phyloP scores from a whole-genome alignment of 202 grass and related monocot species.

The Zizania palustris region DNA sequence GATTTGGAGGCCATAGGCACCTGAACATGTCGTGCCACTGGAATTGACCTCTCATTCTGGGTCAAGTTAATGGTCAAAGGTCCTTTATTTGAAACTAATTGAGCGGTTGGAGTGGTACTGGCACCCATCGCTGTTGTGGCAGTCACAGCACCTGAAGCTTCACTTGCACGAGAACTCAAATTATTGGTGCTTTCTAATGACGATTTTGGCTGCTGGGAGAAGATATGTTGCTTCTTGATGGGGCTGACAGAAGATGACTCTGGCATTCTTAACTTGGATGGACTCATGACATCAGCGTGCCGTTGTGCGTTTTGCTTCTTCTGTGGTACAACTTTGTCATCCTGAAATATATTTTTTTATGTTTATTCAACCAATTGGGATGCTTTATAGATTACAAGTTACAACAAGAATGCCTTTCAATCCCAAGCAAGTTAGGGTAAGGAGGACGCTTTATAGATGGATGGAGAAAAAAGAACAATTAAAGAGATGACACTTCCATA shows the following conservation, averaged over 20 bases:
- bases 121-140: constrained; percentile 25
- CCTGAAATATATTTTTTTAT: constrained; percentile 54
- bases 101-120: constrained; percentile 9
- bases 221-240: constrained; percentile 51
- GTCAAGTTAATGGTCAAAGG: constrained; percentile 23
- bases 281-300: constrained; percentile 50
- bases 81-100: constrained; percentile 55
- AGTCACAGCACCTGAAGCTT: constrained; percentile 47
- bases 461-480: neutral
- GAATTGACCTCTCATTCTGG: constrained; percentile 48
- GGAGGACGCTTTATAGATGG: neutral
- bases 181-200: constrained; percentile 40
- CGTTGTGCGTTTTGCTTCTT: constrained; percentile 62
- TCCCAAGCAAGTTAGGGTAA: too few species aligned
- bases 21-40: constrained; percentile 38
- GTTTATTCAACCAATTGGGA: constrained; percentile 21
- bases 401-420: too few species aligned
- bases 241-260: constrained; percentile 52
- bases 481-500: too few species aligned
- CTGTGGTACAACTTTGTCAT: constrained; percentile 52
- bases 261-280: constrained; percentile 47
- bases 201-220: constrained; percentile 52
- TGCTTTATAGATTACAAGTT: neutral
- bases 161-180: constrained; percentile 30
- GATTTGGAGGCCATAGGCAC: constrained; percentile 44